These are phyloP conservation scores for Starmerella powellii DNA, from an alignment of 805 yeast species.

Conservation along the genomic window DNA sequence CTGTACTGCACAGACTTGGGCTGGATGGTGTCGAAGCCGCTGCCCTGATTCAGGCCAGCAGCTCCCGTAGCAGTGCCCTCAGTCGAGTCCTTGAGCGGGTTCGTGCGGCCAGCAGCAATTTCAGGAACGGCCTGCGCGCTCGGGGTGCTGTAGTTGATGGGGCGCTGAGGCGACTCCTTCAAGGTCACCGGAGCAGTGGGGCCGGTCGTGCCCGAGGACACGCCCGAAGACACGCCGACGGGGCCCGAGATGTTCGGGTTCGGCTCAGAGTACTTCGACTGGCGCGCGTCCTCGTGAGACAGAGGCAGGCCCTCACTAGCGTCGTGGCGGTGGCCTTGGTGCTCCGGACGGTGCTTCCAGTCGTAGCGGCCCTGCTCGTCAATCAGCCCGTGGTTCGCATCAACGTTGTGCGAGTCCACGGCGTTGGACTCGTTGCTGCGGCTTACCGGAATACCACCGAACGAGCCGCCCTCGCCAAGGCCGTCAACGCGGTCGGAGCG, in stretches of 20 bases:
- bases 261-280: neutral
- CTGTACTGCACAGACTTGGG: slow-evolving; percentile 5
- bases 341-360: slow-evolving; percentile 7
- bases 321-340: slow-evolving; percentile 16
- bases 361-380: slow-evolving; percentile 9
- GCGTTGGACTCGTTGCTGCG: slow-evolving; percentile 6
- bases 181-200: no score
- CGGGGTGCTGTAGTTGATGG: neutral
- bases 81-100: slow-evolving; percentile 3
- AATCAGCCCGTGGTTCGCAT: slow-evolving; percentile 4
- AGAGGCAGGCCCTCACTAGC: slow-evolving; percentile 9
- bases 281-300: slow-evolving; percentile 3
- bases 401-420: slow-evolving; percentile 4
- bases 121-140: slow-evolving; percentile 1
- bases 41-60: no score
- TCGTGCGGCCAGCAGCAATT: slow-evolving; percentile 2
- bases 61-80: no score
- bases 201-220: no score
- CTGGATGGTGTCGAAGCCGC: neutral
- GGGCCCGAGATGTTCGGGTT: neutral
- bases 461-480: slow-evolving; percentile 9
- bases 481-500: slow-evolving; percentile 13
- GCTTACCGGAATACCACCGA: slow-evolving; percentile 15
- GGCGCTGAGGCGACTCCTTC: no score
- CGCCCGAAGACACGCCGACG: no score